Base-by-base conservation (phyloP, 805 yeast genomes). In the Komagataella kurtzmanii region DNA sequence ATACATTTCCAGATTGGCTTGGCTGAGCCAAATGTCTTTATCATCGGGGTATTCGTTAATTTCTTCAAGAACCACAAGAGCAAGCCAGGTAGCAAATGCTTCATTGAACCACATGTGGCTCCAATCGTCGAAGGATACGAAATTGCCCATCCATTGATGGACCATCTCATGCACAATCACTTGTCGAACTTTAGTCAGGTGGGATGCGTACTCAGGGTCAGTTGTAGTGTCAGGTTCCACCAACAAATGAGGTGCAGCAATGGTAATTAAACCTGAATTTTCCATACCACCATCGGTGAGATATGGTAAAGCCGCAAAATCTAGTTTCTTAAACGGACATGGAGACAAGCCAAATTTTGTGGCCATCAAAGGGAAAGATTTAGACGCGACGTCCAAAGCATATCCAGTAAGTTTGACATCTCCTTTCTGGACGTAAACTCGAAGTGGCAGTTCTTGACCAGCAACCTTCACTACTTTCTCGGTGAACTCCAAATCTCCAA, bases 71-170 rank as follows among this genome's bases (percentile, higher is more conserved):
- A 78, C 58, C 50, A 69, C 69, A 56, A 74, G 73, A 0, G 89
- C 86, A 56, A 80, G 69, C 72, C 81, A 83, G 0, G 93, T 85
- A 0, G 95, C 93, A 66, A 85, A 82, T 2, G 86, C 69, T 66
- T 86, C 95, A 58, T 84, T 83, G 52, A 86, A 67, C 90, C 93
- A 85, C 44, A 85, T 66, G 58, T 76, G 72, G 50, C 74, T 75
- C 83, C 88, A 85, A 17, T 79, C 75, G 50, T 81, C 84, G 58
- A 84, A 83, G 1, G 86, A 70, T 2, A 84, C 73, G 56, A 72
- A 68, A 56, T 86, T 80, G 7, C 93, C 95, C 52, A 86, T 64
- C 88, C 88, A 86, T 66, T 85, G 91, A 61, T 86, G 95, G 24
- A 84, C 80, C 55, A 85, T 59, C 59, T 85, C 90, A 62, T 86